Evolutionary conservation across 257 asterid genomes (phyloP).

Genomic region (Solanum tarijense): DNA sequence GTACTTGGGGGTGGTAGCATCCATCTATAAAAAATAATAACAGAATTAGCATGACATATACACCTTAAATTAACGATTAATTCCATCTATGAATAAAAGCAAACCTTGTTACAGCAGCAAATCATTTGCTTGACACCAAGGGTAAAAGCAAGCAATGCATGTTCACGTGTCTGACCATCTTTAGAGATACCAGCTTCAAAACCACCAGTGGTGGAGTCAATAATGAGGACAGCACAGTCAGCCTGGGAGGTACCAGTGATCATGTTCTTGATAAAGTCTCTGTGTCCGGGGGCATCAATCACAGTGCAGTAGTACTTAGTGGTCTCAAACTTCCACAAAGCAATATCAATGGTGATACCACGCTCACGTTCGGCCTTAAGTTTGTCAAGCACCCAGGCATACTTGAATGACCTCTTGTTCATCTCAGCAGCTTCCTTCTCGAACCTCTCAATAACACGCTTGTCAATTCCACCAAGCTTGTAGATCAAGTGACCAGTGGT

Average conservation of each 20-base stretch:
- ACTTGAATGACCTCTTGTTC: slow-evolving; percentile 86
- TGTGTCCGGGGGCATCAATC: slow-evolving; percentile 83
- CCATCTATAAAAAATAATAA: not conserved
- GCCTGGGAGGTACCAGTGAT: slow-evolving; percentile 87
- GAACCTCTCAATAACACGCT: slow-evolving; percentile 79
- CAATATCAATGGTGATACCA: slow-evolving; percentile 83
- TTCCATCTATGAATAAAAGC: not conserved
- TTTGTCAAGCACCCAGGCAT: slow-evolving; percentile 86
- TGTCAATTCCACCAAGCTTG: slow-evolving; percentile 84
- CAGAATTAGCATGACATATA: not conserved
- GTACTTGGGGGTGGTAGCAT: not conserved
- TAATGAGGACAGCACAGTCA: slow-evolving; percentile 73
- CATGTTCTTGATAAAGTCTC: slow-evolving; percentile 79
- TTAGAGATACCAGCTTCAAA: slow-evolving; percentile 80
- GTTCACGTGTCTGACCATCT: slow-evolving; percentile 90
- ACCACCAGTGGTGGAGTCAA: slow-evolving; percentile 85
- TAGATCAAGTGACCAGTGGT: slow-evolving; percentile 52
- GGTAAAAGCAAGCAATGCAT: slow-evolving; percentile 69
- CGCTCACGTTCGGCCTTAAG: slow-evolving; percentile 90
- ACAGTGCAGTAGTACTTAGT: slow-evolving; percentile 84
- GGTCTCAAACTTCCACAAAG: slow-evolving; percentile 83
- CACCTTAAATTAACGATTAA: not conserved
- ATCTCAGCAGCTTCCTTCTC: slow-evolving; percentile 89
- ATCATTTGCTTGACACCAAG: slow-evolving; percentile 83
- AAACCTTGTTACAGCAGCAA: slow-evolving; percentile 75